Percentiles rank a stretch among this genome's conserved stretches.
phyloP scores from a whole-genome alignment of 2,329 filamentous ascomycete species.

The Ceratocystis variospora region DNA sequence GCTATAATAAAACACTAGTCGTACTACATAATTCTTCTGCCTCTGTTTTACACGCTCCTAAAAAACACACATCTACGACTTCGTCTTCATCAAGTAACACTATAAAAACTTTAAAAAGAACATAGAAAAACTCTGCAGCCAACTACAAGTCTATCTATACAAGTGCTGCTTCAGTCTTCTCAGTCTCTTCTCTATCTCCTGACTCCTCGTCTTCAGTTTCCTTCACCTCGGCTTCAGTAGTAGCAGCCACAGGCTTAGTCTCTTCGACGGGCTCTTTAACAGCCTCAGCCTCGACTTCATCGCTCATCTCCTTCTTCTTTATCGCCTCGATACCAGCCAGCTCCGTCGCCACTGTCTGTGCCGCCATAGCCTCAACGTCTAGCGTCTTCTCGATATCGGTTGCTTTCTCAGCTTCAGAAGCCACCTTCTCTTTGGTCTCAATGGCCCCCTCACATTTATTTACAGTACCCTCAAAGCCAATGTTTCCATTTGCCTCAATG shows the following conservation, averaged over 20 bases:
- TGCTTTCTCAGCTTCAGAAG: background rate
- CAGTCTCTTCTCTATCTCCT: background rate
- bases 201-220: background rate
- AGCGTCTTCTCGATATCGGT: background rate
- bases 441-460: background rate
- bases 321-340: background rate
- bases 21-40: too few relatives aligned
- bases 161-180: background rate
- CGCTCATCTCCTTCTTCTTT: background rate
- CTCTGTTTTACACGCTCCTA: too few relatives aligned
- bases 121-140: too few relatives aligned
- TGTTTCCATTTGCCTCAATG: constrained; percentile 36
- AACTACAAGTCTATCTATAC: constrained; percentile 2
- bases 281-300: background rate
- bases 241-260: background rate
- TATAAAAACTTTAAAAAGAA: too few relatives aligned
- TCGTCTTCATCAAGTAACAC: too few relatives aligned
- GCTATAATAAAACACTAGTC: too few relatives aligned
- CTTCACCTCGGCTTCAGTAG: background rate
- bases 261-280: background rate
- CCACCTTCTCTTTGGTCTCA: background rate
- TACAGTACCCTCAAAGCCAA: constrained; percentile 30
- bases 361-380: constrained; percentile 1
- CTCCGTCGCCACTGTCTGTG: background rate
- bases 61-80: too few relatives aligned